These are phyloP conservation scores for Pochonia chlamydosporia DNA, from an alignment of 2,329 filamentous ascomycete species.

Conservation along the genomic window DNA sequence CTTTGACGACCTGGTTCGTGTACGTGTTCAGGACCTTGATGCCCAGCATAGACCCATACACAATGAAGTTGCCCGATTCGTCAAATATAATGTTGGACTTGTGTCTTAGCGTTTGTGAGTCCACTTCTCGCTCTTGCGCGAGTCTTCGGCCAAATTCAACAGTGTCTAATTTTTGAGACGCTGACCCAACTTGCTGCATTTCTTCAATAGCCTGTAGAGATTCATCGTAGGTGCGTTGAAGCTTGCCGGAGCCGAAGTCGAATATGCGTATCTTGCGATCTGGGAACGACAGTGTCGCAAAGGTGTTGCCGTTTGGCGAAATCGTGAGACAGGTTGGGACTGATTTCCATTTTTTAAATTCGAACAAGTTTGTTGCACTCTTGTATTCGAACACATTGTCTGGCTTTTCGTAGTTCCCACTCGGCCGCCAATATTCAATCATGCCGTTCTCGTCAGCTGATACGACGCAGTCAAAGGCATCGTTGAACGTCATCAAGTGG, in stretches of 20 bases:
- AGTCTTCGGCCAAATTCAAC: constrained; percentile 88
- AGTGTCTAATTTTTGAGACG: constrained; percentile 73
- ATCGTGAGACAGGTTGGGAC: constrained; percentile 76
- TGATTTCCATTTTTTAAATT: constrained; percentile 94
- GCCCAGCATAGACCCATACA: constrained; percentile 88
- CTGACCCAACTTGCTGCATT: constrained; percentile 92
- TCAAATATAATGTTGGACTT: constrained; percentile 90
- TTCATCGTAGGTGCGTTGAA: constrained; percentile 92
- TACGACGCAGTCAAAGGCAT: constrained; percentile 80
- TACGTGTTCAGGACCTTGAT: constrained; percentile 95
- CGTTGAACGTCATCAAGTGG: constrained; percentile 83
- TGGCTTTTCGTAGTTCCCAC: constrained; percentile 79
- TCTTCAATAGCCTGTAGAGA: constrained; percentile 83
- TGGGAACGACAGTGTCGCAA: constrained; percentile 85
- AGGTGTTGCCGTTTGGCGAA: constrained; percentile 79
- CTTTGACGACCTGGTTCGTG: constrained; percentile 85
- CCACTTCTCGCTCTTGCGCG: constrained; percentile 80
- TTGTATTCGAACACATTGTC: constrained; percentile 90
- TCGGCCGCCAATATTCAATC: constrained; percentile 93
- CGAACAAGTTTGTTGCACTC: constrained; percentile 88
- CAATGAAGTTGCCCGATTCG: constrained; percentile 89
- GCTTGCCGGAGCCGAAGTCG: constrained; percentile 82
- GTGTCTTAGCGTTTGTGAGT: constrained; percentile 58
- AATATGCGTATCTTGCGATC: constrained; percentile 92
- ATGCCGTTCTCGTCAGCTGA: constrained; percentile 87